Evolutionary conservation across 2,329 filamentous ascomycete species (phyloP).

Genomic region (Emergomyces africanus): DNA sequence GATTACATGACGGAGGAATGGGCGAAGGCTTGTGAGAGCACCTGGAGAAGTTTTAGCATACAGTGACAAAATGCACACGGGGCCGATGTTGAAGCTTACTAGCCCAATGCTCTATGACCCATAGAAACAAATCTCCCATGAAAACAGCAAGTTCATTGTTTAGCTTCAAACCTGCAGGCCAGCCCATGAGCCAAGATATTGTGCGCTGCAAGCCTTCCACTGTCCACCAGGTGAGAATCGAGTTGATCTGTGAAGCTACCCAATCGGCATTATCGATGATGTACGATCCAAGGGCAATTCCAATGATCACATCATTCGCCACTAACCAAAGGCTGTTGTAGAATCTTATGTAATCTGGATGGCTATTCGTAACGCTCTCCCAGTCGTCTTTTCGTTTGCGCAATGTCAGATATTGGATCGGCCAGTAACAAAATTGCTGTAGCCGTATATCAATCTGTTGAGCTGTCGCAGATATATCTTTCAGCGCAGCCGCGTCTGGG

Average conservation of each 20-base stretch:
- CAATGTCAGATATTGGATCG: slow-evolving; percentile 85
- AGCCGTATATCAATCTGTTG: slow-evolving; percentile 95
- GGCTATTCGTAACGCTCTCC: slow-evolving; percentile 88
- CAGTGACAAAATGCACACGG: background rate
- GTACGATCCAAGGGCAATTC: slow-evolving; percentile 89
- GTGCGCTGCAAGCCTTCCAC: slow-evolving; percentile 78
- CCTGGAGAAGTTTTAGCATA: slow-evolving; percentile 31
- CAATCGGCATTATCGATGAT: slow-evolving; percentile 88
- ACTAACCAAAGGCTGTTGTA: slow-evolving; percentile 99
- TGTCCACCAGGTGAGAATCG: slow-evolving; percentile 65
- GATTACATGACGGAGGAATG: slow-evolving; percentile 71
- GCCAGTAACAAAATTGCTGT: slow-evolving; percentile 98
- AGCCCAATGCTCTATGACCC: slow-evolving; percentile 98
- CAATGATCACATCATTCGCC: slow-evolving; percentile 96
- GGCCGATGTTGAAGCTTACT: slow-evolving; percentile 39
- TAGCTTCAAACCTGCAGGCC: slow-evolving; percentile 86
- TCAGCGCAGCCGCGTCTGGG: slow-evolving; percentile 69
- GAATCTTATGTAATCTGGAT: slow-evolving; percentile 96
- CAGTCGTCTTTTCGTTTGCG: slow-evolving; percentile 83
- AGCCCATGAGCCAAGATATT: slow-evolving; percentile 92
- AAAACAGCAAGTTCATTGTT: slow-evolving; percentile 92
- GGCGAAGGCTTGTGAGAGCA: slow-evolving; percentile 64
- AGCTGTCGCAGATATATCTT: slow-evolving; percentile 90
- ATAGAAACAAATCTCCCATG: slow-evolving; percentile 86
- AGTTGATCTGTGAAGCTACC: slow-evolving; percentile 68